These are phyloP conservation scores for Aspergillus japonicus DNA, from an alignment of 2,329 filamentous ascomycete species.

Conservation along the genomic window DNA sequence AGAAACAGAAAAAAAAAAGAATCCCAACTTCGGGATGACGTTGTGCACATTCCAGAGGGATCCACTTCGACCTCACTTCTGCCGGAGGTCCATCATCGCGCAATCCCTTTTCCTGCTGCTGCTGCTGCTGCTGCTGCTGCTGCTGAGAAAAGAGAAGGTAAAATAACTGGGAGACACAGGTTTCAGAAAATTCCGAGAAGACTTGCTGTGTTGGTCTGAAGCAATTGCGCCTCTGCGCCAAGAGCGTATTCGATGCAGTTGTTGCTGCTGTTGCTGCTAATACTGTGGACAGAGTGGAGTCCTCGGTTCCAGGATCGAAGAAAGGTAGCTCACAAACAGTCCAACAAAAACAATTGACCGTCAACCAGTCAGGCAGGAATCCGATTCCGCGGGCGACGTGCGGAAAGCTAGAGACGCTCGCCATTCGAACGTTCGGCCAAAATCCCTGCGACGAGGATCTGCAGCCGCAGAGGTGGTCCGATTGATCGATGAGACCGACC, in stretches of 20 bases:
- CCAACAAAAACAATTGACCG: not conserved
- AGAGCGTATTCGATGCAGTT: not conserved
- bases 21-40: not conserved
- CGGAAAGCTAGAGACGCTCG: no score
- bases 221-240: not conserved
- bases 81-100: not conserved
- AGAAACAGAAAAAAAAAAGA: not conserved
- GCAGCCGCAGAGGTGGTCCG: not conserved
- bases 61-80: not conserved
- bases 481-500: not conserved
- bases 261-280: not conserved
- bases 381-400: not conserved
- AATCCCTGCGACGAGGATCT: not conserved
- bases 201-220: not conserved
- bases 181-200: not conserved
- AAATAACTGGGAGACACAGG: not conserved
- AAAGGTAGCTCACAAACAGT: not conserved
- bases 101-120: not conserved
- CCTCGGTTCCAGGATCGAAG: not conserved
- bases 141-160: not conserved
- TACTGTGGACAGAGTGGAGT: not conserved
- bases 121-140: not conserved
- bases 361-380: not conserved
- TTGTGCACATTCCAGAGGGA: not conserved
- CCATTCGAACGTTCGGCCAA: no score